Conservation (phyloP, 768 basidiomycete genomes). For the Mycena leptocephala region DNA sequence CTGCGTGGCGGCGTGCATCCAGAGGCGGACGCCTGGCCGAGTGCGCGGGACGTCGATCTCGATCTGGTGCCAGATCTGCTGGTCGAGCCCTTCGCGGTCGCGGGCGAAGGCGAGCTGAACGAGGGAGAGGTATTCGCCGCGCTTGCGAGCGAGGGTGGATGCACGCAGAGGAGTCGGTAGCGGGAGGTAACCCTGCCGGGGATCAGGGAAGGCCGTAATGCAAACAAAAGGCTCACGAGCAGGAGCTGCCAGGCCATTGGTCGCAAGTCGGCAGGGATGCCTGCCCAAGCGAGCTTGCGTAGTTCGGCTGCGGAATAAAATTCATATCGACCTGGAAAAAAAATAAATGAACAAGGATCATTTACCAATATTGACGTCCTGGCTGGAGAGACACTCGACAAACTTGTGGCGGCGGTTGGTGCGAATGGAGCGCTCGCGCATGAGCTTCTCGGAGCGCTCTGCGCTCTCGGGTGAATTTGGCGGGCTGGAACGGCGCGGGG, state of each 20-base stretch:
- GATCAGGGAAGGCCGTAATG: slow-evolving; percentile 12
- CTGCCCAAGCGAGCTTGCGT: slow-evolving; percentile 95
- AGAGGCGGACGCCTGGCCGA: slow-evolving; percentile 90
- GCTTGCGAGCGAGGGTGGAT: slow-evolving; percentile 88
- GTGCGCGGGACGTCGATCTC: slow-evolving; percentile 98
- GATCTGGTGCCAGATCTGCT: slow-evolving; percentile 99
- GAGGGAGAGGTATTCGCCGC: slow-evolving; percentile 92
- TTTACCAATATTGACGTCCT: slow-evolving; percentile 89
- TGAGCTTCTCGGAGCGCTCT: slow-evolving; percentile 72
- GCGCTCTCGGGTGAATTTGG: slow-evolving; percentile 48
- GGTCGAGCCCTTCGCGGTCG: slow-evolving; percentile 89
- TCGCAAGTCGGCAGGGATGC: slow-evolving; percentile 89
- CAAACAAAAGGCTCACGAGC: slow-evolving; percentile 70
- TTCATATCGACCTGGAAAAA: background rate
- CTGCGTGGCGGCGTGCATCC: slow-evolving; percentile 94
- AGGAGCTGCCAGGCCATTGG: slow-evolving; percentile 96
- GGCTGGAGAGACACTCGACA: slow-evolving; percentile 80
- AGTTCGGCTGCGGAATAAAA: slow-evolving; percentile 74
- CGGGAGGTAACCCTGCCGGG: slow-evolving; percentile 89
- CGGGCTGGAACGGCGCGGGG: slow-evolving; percentile 45
- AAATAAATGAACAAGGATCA: slow-evolving; percentile 32
- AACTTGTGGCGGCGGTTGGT: slow-evolving; percentile 88
- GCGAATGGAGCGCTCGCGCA: slow-evolving; percentile 84
- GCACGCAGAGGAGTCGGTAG: slow-evolving; percentile 83
- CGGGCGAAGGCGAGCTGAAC: slow-evolving; percentile 93